phyloP scores from a whole-genome alignment of 257 asterid species.

The Eucommia ulmoides region DNA sequence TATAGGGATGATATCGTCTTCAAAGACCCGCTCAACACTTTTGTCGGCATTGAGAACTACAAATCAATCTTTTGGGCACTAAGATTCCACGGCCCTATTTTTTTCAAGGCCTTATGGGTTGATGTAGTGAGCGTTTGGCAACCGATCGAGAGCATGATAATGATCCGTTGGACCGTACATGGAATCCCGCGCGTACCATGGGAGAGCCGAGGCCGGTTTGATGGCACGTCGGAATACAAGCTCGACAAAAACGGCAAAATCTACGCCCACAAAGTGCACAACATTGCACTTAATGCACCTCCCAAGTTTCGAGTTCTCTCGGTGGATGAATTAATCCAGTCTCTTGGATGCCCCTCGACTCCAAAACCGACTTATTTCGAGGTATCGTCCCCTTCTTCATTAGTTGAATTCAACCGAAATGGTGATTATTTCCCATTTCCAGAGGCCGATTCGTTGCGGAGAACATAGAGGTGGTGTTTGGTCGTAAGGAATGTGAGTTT shows the following conservation, averaged over 20 bases:
- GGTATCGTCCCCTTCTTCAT: slow-evolving; percentile 36
- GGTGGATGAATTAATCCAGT: slow-evolving; percentile 58
- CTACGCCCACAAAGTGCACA: slow-evolving; percentile 88
- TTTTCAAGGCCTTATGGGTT: slow-evolving; percentile 73
- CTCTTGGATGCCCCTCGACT: slow-evolving; percentile 66
- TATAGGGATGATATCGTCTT: slow-evolving; percentile 77
- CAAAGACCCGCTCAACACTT: slow-evolving; percentile 76
- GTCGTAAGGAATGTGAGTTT: too few species aligned
- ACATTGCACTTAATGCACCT: slow-evolving; percentile 70
- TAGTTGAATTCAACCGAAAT: too few species aligned
- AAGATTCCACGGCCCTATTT: slow-evolving; percentile 66
- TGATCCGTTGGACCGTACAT: slow-evolving; percentile 94
- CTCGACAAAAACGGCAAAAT: slow-evolving; percentile 91
- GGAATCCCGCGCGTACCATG: slow-evolving; percentile 88
- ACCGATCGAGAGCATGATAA: slow-evolving; percentile 76
- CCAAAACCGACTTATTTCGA: slow-evolving; percentile 88
- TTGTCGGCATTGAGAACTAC: slow-evolving; percentile 69
- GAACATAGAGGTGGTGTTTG: too few species aligned
- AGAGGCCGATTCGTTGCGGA: too few species aligned
- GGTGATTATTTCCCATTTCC: too few species aligned
- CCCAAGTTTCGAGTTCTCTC: slow-evolving; percentile 53
- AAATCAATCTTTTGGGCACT: slow-evolving; percentile 82
- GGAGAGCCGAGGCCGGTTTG: slow-evolving; percentile 89
- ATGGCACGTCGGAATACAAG: slow-evolving; percentile 96
- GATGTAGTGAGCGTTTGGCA: slow-evolving; percentile 95